Evolutionary conservation across 345 rosid species (phyloP).

Genomic region (Reutealis trisperma): DNA sequence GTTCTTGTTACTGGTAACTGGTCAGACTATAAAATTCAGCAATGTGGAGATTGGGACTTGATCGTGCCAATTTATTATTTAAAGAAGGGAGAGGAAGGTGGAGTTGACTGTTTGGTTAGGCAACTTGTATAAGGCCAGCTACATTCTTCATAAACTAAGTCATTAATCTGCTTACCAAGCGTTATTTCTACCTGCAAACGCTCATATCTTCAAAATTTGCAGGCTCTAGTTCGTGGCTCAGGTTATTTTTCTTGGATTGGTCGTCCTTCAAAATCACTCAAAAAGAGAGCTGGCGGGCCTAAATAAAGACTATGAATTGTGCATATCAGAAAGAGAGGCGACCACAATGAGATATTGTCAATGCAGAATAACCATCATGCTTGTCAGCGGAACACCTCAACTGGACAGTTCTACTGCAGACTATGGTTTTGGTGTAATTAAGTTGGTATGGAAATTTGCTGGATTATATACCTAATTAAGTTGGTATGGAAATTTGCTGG

Average conservation of each 20-base stretch:
- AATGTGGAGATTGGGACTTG: background rate
- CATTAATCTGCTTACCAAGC: background rate
- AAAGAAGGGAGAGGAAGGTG: background rate
- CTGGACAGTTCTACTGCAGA: too few relatives aligned
- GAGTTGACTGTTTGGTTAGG: background rate
- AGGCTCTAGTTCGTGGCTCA: background rate
- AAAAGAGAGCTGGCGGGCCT: background rate
- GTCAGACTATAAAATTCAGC: too few relatives aligned
- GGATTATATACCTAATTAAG: too few relatives aligned
- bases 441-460: too few relatives aligned
- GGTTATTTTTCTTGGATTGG: background rate
- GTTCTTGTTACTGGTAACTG: background rate
- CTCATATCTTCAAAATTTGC: background rate
- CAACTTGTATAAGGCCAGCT: background rate
- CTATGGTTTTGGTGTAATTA: too few relatives aligned
- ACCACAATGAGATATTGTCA: too few relatives aligned
- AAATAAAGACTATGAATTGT: background rate
- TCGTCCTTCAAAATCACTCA: background rate
- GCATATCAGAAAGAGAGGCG: too few relatives aligned
- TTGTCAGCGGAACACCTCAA: too few relatives aligned
- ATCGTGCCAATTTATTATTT: background rate
- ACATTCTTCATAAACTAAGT: background rate
- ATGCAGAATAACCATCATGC: too few relatives aligned
- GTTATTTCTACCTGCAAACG: too few relatives aligned
- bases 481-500: too few relatives aligned